Evolutionary conservation across 1,139 yeast genomes (phyloP).

Genomic region (Hyphopichia pseudoburtonii): DNA sequence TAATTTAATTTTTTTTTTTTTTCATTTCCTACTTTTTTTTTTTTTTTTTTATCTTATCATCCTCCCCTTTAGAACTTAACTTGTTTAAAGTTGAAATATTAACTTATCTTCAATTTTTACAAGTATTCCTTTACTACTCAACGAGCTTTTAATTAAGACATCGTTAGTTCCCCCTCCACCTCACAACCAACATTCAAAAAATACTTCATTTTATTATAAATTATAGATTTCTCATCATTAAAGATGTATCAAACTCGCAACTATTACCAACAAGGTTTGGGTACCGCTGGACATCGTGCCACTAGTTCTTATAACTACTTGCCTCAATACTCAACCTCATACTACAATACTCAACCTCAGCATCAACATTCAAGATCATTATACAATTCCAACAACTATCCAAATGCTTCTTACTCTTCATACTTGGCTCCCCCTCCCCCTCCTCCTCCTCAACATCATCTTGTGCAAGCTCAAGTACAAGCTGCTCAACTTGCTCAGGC

Average conservation of each 20-base stretch:
- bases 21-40: no score
- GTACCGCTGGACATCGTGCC: conserved; percentile 42
- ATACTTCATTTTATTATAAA: conserved; percentile 3
- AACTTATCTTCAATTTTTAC: background rate
- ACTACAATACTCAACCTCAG: conserved; percentile 8
- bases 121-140: conserved; percentile 1
- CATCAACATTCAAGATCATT: conserved; percentile 12
- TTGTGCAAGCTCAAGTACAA: conserved; percentile 12
- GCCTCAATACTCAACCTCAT: conserved; percentile 15
- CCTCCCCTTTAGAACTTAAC: no score
- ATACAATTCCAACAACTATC: conserved; percentile 9
- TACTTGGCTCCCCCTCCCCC: background rate
- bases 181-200: no score
- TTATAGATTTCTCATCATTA: no score
- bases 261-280: conserved; percentile 28
- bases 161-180: conserved; percentile 32
- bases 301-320: conserved; percentile 28
- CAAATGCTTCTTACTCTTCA: conserved; percentile 1
- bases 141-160: conserved; percentile 47
- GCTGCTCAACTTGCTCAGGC: conserved; percentile 13
- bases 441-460: conserved; percentile 14
- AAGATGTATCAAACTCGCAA: conserved; percentile 19
- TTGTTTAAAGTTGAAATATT: background rate
- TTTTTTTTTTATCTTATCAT: no score
- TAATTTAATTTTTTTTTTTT: no score